Evolutionary conservation across 176 grass and related monocot genomes (phyloP).

Genomic region (Triticum urartu): DNA sequence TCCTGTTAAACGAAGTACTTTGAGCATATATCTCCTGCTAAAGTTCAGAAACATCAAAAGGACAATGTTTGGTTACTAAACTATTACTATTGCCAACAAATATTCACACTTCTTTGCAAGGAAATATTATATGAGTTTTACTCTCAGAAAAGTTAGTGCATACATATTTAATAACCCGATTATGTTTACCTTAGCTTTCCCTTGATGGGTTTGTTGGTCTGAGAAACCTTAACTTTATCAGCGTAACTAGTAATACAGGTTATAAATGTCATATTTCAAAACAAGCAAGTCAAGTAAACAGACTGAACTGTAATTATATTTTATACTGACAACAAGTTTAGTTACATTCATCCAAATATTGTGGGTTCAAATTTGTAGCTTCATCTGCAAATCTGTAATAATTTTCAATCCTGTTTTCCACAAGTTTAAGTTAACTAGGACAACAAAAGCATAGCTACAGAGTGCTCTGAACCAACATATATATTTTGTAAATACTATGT

Average conservation of each 20-base stretch:
- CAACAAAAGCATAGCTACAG: background rate
- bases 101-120: background rate
- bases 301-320: background rate
- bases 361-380: background rate
- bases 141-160: background rate
- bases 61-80: background rate
- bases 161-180: background rate
- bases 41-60: background rate
- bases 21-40: background rate
- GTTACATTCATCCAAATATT: background rate
- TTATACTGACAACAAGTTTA: background rate
- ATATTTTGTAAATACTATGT: background rate
- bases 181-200: background rate
- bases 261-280: background rate
- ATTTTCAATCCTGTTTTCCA: background rate
- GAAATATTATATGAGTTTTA: background rate
- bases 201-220: background rate
- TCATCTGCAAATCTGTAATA: background rate
- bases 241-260: background rate
- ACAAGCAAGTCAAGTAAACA: background rate
- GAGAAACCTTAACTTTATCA: background rate
- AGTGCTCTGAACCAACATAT: background rate
- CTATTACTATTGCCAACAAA: background rate
- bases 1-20: background rate
- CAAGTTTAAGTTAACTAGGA: background rate